Evolutionary conservation across 1,284 basidiomycete genomes (phyloP).

Genomic region (Inonotus obliquus): DNA sequence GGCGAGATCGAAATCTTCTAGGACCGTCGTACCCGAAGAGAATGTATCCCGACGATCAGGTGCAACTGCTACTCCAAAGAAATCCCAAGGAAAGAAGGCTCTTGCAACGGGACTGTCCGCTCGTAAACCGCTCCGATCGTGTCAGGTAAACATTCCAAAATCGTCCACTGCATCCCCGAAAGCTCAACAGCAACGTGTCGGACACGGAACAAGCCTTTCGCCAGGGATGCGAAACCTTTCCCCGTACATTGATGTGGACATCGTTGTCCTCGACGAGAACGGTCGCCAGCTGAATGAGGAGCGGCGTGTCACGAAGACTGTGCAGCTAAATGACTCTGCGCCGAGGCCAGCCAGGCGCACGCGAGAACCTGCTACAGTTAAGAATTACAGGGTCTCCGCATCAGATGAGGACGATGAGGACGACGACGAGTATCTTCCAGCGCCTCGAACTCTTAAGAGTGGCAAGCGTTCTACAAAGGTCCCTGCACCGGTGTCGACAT

Average conservation of each 20-base stretch:
- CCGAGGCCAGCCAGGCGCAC: not conserved
- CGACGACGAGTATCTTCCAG: constrained; percentile 10
- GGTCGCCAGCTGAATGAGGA: constrained; percentile 57
- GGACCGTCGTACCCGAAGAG: too few species aligned
- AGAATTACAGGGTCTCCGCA: not conserved
- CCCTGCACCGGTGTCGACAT: not conserved
- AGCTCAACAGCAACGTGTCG: not conserved
- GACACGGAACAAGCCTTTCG: constrained; percentile 24
- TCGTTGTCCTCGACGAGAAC: constrained; percentile 54
- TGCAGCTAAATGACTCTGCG: constrained; percentile 8
- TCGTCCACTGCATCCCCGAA: not conserved
- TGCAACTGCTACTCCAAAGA: not conserved
- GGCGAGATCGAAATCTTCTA: not conserved
- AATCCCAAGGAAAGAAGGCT: not conserved
- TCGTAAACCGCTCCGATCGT: not conserved
- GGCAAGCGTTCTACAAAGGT: not conserved
- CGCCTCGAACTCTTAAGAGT: not conserved
- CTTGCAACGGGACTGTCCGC: not conserved
- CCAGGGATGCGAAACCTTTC: constrained; percentile 35
- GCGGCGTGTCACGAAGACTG: constrained; percentile 28
- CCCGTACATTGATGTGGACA: constrained; percentile 58
- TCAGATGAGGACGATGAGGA: constrained; percentile 13
- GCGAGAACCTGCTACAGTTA: not conserved
- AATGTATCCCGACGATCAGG: not conserved
- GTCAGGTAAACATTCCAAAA: not conserved